Conservation (phyloP, 2,329 filamentous ascomycete species). For the Pestalotiopsis sp. region DNA sequence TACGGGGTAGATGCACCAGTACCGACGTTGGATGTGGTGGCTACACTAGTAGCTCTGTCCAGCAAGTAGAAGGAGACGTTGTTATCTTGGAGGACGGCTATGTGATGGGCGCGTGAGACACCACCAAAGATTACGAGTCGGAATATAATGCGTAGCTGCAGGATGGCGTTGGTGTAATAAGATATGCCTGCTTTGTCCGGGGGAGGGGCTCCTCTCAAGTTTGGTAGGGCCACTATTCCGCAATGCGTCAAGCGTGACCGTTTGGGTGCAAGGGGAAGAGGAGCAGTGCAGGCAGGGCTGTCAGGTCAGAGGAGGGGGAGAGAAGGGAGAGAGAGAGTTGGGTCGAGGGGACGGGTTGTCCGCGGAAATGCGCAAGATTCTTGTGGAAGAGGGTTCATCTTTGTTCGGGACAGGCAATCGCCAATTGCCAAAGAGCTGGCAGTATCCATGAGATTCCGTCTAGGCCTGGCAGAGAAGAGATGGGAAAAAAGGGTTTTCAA, state of each 20-base stretch:
- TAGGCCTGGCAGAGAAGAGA: background rate
- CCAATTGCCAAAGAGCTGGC: background rate
- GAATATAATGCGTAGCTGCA: background rate
- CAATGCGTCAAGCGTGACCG: background rate
- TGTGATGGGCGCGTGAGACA: background rate
- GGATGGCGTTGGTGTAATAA: background rate
- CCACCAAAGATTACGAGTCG: background rate
- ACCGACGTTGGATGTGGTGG: background rate
- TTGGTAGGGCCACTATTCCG: background rate
- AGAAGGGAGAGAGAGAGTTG: background rate
- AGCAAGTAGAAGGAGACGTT: background rate
- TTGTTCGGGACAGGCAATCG: background rate
- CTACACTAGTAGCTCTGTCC: background rate
- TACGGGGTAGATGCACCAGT: background rate
- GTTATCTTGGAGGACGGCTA: background rate
- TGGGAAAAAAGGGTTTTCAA: background rate
- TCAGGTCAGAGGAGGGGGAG: background rate
- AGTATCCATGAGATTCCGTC: background rate
- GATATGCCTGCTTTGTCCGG: background rate
- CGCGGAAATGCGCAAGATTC: slow-evolving; percentile 10
- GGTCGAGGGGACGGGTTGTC: background rate
- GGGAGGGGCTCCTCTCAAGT: background rate
- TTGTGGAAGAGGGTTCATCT: background rate
- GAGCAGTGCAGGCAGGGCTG: background rate
- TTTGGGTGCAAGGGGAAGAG: background rate